Percentiles rank a stretch among this genome's conserved stretches.
These are phyloP conservation scores for Zizania palustris DNA, from an alignment of 202 grass and related monocot genomes.

Conservation along the genomic window DNA sequence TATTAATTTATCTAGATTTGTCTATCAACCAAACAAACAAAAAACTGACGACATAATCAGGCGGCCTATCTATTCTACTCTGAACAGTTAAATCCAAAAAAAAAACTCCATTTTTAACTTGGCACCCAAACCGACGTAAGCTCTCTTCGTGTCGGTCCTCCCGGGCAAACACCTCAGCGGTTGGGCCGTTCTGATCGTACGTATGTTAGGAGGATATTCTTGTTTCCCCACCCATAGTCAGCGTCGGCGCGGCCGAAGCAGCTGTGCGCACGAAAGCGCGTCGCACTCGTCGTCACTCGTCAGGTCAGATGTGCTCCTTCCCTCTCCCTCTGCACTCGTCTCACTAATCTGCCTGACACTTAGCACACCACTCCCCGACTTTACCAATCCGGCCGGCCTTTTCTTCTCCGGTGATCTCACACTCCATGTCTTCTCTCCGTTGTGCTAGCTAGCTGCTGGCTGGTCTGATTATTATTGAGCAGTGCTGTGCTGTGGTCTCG, in stretches of 20 bases:
- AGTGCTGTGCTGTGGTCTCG: no score
- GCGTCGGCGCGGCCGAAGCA: conserved; percentile 1
- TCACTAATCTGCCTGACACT: not conserved
- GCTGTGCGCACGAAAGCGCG: conserved; percentile 2
- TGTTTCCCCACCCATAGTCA: conserved; percentile 32
- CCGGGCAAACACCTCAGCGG: conserved; percentile 32
- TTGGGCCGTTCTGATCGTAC: not conserved
- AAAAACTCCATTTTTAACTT: no score
- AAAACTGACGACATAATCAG: no score
- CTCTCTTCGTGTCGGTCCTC: not conserved
- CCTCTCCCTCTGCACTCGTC: not conserved
- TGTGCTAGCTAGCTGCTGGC: no score
- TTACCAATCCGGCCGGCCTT: not conserved
- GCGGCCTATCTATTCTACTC: no score
- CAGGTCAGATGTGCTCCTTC: conserved; percentile 35
- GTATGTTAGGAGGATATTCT: not conserved
- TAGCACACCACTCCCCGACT: conserved; percentile 1
- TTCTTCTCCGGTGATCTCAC: not conserved
- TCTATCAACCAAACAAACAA: no score
- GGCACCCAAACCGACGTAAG: no score
- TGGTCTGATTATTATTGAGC: no score
- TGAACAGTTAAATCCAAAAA: no score
- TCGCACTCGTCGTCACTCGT: conserved; percentile 29
- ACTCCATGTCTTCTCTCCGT: no score
- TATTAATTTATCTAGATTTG: no score